Conservation (phyloP, 441 rosid species). For the Populus hybrid region DNA sequence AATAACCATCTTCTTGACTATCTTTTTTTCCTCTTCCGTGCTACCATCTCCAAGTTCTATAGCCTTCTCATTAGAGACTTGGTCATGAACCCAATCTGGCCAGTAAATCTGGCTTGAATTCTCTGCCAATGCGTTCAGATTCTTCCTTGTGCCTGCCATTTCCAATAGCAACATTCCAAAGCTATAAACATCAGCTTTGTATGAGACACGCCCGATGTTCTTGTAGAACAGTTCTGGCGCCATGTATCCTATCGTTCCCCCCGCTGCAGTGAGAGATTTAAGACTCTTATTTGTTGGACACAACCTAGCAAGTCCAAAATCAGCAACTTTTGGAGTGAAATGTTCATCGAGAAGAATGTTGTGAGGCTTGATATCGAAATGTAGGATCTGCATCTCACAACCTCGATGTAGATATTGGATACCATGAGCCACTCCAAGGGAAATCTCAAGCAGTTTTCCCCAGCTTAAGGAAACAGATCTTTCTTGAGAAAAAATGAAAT, state of each 20-base stretch:
- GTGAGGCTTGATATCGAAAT: background rate
- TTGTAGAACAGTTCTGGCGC: background rate
- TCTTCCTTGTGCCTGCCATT: conserved; percentile 12
- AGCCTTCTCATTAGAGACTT: conserved; percentile 3
- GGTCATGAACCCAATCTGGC: conserved; percentile 20
- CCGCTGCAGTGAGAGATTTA: background rate
- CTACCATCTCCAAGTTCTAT: background rate
- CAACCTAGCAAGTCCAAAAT: background rate
- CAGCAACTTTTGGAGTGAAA: background rate
- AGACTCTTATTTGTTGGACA: background rate
- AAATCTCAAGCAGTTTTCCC: background rate
- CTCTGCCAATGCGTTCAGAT: background rate
- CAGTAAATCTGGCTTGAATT: conserved; percentile 15
- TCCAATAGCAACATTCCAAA: background rate
- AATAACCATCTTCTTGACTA: conserved; percentile 18
- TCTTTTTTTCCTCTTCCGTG: conserved; percentile 1
- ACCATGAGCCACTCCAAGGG: background rate
- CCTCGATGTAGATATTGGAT: background rate
- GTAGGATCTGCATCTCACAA: background rate
- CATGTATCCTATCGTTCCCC: background rate
- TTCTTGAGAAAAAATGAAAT: background rate
- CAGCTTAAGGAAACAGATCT: background rate
- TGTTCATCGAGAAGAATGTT: background rate
- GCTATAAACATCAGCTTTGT: background rate
- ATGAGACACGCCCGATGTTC: background rate